Base-by-base conservation (phyloP, 306 rosid genomes). In the Sindora glabra region DNA sequence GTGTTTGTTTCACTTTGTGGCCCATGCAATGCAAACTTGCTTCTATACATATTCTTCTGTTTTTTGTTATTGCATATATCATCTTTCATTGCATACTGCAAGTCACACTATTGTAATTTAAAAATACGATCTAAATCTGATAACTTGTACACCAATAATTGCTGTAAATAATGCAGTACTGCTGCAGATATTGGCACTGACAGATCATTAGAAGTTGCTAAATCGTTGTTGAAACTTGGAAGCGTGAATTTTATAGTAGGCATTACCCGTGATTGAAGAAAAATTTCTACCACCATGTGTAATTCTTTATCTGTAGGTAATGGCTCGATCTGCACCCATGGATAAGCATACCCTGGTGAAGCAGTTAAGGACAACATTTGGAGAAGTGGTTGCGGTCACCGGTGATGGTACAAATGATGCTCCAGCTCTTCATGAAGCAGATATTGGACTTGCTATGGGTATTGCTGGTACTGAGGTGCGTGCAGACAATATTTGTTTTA, bases 341-440 rank as follows among this genome's bases (percentile, higher is more conserved):
- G 99, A 92, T 78, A 92, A 92, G 68, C 99, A 92, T 76, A 68
- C 94, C 36, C 85, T 92, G 59, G 99, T 89, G 47, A 88, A 78
- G 71, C 83, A 74, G 57, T 80, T 92, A 19, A 72, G 95, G 54
- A 92, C 96, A 51, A 92, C 94, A 65, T 86, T 92, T 45, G 73
- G 80, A 81, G 99, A 92, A 55, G 96, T 92, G 64, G 99, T 92
- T 60, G 87, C 96, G 40, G 99, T 89, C 62, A 92, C 99, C 8
- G 99, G 99, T 41, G 99, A 92, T 58, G 99, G 99, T 70, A 88
- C 99, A 56, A 92, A 92, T 50, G 99, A 92, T 65, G 96, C 99
- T 53, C 99, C 99, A 4, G 99, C 99, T 10, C 99, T 92, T 63
- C 99, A 92, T 62, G 99, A 92, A 89, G 99, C 96, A 62, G 99